Conservation (phyloP, 2,329 filamentous ascomycete genomes). For the Dryadomyces sulphureus region DNA sequence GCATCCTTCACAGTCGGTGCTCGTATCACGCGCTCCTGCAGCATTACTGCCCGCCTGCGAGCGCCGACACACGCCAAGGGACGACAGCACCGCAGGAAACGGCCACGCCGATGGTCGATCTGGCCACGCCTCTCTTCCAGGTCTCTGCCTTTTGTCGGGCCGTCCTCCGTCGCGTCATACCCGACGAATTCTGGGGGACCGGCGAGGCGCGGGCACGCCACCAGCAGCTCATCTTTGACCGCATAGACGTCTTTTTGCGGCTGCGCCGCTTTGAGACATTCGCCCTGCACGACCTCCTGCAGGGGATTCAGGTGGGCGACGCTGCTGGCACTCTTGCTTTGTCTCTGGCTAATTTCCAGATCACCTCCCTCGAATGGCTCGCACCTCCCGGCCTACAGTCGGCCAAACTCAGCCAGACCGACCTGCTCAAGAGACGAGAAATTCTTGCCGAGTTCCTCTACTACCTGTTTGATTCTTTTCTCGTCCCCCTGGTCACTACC, state of each 20-base stretch:
- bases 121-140: constrained; percentile 50
- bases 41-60: constrained; percentile 66
- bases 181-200: constrained; percentile 57
- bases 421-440: constrained; percentile 61
- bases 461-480: constrained; percentile 79
- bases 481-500: constrained; percentile 72
- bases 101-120: constrained; percentile 47
- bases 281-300: constrained; percentile 61
- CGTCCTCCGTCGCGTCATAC: constrained; percentile 57
- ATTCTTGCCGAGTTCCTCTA: constrained; percentile 78
- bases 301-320: constrained; percentile 59
- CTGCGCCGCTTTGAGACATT: constrained; percentile 71
- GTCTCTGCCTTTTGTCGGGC: constrained; percentile 83
- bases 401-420: constrained; percentile 51
- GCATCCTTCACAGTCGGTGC: constrained; percentile 57
- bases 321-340: no score
- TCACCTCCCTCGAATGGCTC: constrained; percentile 61
- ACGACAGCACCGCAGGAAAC: no score
- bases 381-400: constrained; percentile 31
- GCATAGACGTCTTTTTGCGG: constrained; percentile 63
- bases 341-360: constrained; percentile 29
- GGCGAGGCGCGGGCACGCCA: constrained; percentile 43
- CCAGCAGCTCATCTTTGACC: constrained; percentile 42
- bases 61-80: not conserved
- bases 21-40: constrained; percentile 65